These are phyloP conservation scores for Schwanniomyces polymorphus DNA, from an alignment of 805 yeast genomes.

Conservation along the genomic window DNA sequence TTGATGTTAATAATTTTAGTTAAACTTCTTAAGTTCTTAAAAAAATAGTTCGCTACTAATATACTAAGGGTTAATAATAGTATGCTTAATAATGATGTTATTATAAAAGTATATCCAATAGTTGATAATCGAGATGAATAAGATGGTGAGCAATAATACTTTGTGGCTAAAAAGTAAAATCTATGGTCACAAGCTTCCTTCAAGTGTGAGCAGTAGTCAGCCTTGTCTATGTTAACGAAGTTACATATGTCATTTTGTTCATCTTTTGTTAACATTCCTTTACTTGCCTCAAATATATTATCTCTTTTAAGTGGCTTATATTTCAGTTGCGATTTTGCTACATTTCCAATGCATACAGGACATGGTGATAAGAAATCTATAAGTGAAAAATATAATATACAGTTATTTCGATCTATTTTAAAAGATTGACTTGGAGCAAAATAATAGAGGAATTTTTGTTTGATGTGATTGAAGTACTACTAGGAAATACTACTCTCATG, in stretches of 20 bases:
- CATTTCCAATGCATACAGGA: not conserved
- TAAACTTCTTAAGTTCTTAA: constrained; percentile 27
- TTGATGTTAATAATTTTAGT: constrained; percentile 22
- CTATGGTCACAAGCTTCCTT: constrained; percentile 16
- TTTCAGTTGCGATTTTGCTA: not conserved
- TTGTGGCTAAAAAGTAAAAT: constrained; percentile 26
- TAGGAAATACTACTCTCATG: no score
- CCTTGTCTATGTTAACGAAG: not conserved
- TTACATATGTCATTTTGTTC: not conserved
- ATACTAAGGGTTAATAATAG: constrained; percentile 28
- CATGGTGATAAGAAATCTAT: no score
- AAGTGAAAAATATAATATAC: not conserved
- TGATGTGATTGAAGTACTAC: not conserved
- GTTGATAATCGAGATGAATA: constrained; percentile 12
- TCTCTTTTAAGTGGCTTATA: no score
- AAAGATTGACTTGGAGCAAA: no score
- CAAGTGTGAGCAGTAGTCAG: constrained; percentile 17
- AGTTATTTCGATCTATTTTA: not conserved
- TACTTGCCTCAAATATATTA: no score
- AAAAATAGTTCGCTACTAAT: constrained; percentile 33
- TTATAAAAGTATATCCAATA: constrained; percentile 8
- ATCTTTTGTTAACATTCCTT: not conserved
- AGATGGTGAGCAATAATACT: constrained; percentile 26
- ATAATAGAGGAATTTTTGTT: not conserved
- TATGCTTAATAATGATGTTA: constrained; percentile 13